Conservation (phyloP, 352 stramenopile species). For the Aphanomyces invadans region DNA sequence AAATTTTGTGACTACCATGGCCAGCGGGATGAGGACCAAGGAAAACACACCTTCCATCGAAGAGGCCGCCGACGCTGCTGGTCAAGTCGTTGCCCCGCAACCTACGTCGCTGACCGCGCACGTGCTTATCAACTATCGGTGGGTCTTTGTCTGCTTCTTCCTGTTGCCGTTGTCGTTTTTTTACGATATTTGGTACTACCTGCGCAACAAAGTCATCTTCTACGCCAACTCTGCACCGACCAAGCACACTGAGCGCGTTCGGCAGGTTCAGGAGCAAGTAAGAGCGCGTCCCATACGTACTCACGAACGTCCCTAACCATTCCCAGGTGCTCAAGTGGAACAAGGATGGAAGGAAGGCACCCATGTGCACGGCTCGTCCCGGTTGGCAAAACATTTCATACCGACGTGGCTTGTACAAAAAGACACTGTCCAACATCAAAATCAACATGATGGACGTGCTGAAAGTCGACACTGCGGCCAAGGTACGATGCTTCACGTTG, state of each 20-base stretch:
- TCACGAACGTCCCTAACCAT: not conserved
- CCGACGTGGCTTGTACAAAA: slow-evolving; percentile 23
- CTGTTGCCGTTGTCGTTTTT: slow-evolving; percentile 14
- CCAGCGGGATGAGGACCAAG: no score
- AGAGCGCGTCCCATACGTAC: not conserved
- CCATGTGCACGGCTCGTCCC: slow-evolving; percentile 26
- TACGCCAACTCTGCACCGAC: not conserved
- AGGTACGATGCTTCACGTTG: not conserved
- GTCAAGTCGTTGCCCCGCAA: not conserved
- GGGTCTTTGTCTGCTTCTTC: slow-evolving; percentile 23
- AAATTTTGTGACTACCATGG: no score
- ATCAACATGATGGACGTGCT: slow-evolving; percentile 30
- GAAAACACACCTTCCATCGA: no score
- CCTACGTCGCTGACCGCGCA: slow-evolving; percentile 4
- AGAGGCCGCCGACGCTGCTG: not conserved
- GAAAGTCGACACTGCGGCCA: slow-evolving; percentile 21
- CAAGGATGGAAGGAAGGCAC: slow-evolving; percentile 6
- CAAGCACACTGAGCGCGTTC: not conserved
- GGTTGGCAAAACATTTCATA: slow-evolving; percentile 27
- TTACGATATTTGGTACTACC: slow-evolving; percentile 12
- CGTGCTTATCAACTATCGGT: slow-evolving; percentile 21
- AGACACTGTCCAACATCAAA: slow-evolving; percentile 25
- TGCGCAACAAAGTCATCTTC: slow-evolving; percentile 14
- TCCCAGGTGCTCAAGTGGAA: slow-evolving; percentile 24
- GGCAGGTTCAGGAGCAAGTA: not conserved